Percentiles rank a stretch among this genome's conserved stretches.
phyloP scores from a whole-genome alignment of 2,329 filamentous ascomycete species.

The Xylaria arbuscula region DNA sequence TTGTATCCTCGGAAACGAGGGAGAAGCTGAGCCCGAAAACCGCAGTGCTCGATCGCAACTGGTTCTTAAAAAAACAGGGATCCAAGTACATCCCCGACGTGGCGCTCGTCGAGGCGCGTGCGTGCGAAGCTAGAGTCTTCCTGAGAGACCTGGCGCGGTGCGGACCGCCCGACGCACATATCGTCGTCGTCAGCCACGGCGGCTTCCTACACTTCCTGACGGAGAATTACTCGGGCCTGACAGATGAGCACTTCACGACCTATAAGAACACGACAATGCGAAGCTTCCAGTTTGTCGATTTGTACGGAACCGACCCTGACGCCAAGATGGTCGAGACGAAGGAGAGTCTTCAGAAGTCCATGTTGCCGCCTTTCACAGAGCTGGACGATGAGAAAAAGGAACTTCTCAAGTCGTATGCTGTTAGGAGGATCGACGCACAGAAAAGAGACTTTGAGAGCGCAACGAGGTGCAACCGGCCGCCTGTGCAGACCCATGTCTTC shows the following conservation, averaged over 20 bases:
- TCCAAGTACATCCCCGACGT: constrained; percentile 58
- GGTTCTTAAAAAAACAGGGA: constrained; percentile 71
- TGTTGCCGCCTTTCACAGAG: constrained; percentile 5
- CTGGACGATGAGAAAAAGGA: constrained; percentile 24
- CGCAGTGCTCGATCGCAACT: constrained; percentile 66
- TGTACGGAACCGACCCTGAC: constrained; percentile 57
- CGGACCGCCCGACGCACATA: constrained; percentile 64
- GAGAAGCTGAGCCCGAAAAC: not conserved
- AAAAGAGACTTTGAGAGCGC: constrained; percentile 22
- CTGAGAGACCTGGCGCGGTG: constrained; percentile 59
- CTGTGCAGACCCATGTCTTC: not conserved
- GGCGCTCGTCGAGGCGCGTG: constrained; percentile 67
- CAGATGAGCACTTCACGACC: constrained; percentile 61
- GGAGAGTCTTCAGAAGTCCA: constrained; percentile 13
- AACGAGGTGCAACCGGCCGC: not conserved
- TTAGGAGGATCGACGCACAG: constrained; percentile 26
- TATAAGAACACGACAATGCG: constrained; percentile 78
- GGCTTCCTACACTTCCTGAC: constrained; percentile 86
- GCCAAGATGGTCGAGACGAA: constrained; percentile 52
- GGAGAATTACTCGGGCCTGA: constrained; percentile 76
- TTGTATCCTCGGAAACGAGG: too few relatives aligned
- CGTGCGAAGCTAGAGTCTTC: constrained; percentile 63
- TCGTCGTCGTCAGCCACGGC: constrained; percentile 82
- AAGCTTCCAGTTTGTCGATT: constrained; percentile 71
- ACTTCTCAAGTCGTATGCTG: constrained; percentile 17